These are phyloP conservation scores for Grosmannia clavigera DNA, from an alignment of 2,329 filamentous ascomycete genomes.

Conservation along the genomic window DNA sequence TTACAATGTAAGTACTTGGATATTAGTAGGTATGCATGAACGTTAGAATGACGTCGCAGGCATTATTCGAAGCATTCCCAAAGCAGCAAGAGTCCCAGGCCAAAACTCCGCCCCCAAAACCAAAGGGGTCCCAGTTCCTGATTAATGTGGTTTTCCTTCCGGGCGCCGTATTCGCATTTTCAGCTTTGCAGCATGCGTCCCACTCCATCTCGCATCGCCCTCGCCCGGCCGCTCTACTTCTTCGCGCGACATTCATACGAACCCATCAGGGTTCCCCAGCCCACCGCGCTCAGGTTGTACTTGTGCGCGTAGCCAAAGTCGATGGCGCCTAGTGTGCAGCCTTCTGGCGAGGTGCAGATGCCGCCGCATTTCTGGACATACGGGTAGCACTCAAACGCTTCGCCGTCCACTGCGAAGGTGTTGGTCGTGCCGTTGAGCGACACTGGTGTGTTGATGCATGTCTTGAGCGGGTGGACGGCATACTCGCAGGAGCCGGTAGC, in stretches of 20 bases:
- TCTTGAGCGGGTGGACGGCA: slow-evolving; percentile 27
- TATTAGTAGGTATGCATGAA: background rate
- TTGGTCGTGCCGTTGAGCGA: slow-evolving; percentile 25
- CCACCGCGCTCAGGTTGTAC: slow-evolving; percentile 30
- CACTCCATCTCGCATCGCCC: background rate
- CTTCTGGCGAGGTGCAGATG: slow-evolving; percentile 36
- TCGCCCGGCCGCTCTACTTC: slow-evolving; percentile 1
- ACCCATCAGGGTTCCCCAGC: slow-evolving; percentile 28
- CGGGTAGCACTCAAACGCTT: slow-evolving; percentile 35
- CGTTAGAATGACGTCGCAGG: background rate
- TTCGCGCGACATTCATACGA: slow-evolving; percentile 24
- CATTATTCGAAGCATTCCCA: background rate
- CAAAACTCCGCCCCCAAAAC: background rate
- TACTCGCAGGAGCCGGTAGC: slow-evolving; percentile 34
- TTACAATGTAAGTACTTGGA: background rate
- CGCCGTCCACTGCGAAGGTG: slow-evolving; percentile 40
- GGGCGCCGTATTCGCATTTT: background rate
- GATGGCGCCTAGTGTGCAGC: slow-evolving; percentile 38
- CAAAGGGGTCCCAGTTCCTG: background rate
- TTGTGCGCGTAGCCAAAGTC: slow-evolving; percentile 33
- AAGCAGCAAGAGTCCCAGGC: background rate
- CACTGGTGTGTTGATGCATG: slow-evolving; percentile 32
- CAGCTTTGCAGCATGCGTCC: no score
- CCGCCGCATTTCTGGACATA: slow-evolving; percentile 26
- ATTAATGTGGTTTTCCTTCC: background rate